Evolutionary conservation across 352 stramenopile genomes (phyloP).

Genomic region (Phytophthora hybrid): DNA sequence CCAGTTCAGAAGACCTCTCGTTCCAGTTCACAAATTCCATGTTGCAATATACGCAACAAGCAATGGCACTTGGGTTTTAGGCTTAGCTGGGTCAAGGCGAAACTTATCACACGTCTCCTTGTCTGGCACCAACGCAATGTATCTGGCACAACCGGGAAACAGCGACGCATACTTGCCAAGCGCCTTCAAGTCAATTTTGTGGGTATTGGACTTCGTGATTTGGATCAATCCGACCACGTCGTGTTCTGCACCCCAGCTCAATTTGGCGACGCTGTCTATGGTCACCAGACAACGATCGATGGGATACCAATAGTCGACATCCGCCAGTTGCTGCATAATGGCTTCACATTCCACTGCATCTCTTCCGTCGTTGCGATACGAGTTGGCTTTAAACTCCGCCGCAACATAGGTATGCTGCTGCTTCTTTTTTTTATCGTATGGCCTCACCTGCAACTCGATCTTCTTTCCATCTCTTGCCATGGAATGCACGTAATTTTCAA

Average conservation of each 20-base stretch:
- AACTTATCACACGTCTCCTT: slow-evolving; percentile 27
- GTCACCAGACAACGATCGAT: slow-evolving; percentile 17
- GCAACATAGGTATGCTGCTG: slow-evolving; percentile 23
- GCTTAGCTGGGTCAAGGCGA: slow-evolving; percentile 23
- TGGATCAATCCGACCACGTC: slow-evolving; percentile 26
- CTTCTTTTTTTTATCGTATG: slow-evolving; percentile 20
- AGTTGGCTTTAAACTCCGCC: slow-evolving; percentile 19
- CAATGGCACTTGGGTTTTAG: slow-evolving; percentile 25
- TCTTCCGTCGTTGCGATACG: slow-evolving; percentile 18
- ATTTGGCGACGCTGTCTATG: slow-evolving; percentile 27
- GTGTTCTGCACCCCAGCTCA: slow-evolving; percentile 19
- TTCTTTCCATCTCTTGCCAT: slow-evolving; percentile 26
- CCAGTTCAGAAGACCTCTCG: too few species aligned
- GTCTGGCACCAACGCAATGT: slow-evolving; percentile 21
- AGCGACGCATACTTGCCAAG: slow-evolving; percentile 25
- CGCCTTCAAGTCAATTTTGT: slow-evolving; percentile 28
- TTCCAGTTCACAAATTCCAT: slow-evolving; percentile 11
- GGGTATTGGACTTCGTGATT: slow-evolving; percentile 29
- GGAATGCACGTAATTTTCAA: slow-evolving; percentile 40
- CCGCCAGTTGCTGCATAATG: slow-evolving; percentile 19
- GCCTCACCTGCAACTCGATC: slow-evolving; percentile 28
- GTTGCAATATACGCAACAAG: slow-evolving; percentile 25
- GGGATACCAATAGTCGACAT: slow-evolving; percentile 30
- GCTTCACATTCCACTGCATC: slow-evolving; percentile 30
- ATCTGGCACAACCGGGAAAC: slow-evolving; percentile 9